Base-by-base conservation (phyloP, 305 asterid genomes). In the Solanum hybrid region DNA sequence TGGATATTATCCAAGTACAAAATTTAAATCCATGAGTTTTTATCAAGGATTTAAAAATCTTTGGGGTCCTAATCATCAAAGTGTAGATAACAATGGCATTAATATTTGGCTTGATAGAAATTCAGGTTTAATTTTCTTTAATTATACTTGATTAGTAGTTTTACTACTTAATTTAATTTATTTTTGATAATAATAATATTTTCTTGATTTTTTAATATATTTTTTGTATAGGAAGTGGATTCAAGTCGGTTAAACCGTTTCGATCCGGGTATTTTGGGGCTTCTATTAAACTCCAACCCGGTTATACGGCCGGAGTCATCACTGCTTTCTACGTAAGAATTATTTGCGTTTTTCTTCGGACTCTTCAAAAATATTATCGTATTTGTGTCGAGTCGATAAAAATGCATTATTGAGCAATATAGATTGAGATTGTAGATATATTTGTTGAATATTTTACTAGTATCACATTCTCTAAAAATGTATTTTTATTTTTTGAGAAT, bases 251-350 rank as follows among this genome's bases (percentile, higher is more conserved):
- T 40, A 95, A 96, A 89, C 97, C 99, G 27, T 97, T 94, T 89
- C 94, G 99, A 66, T 97, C 99, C 10, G 99, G 99, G n/a, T 97
- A 97, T 80, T 97, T 97, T 35, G 99, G 99, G 8, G 93, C 99
- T 3, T 95, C 98, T 79, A 94, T 97, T 77, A 97, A 97, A 94
- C 98, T 97, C 87, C 99, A 97, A 86, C 88, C 95, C 8, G 99
- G 99, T 69, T 97, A 97, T 35, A 97, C 99, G 12, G 99, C 99
- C 1, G 99, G 99, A 86, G 98, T 95, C 24, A 97, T 94, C 42
- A 97, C 99, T 1, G 97, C 99, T 91, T 96, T 97, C 89, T 97
- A 97, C 89, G 99, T 97, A 91, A 89, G 95, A 86, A 0, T n/a
- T 64, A 86, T 27, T 75, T 16, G 5, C 0, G 1, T 14, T 40